Evolutionary conservation across 2,329 filamentous ascomycete genomes (phyloP), one percentile per base, ranked within the genome.

Genomic region (Fusarium mundagurra): DNA sequence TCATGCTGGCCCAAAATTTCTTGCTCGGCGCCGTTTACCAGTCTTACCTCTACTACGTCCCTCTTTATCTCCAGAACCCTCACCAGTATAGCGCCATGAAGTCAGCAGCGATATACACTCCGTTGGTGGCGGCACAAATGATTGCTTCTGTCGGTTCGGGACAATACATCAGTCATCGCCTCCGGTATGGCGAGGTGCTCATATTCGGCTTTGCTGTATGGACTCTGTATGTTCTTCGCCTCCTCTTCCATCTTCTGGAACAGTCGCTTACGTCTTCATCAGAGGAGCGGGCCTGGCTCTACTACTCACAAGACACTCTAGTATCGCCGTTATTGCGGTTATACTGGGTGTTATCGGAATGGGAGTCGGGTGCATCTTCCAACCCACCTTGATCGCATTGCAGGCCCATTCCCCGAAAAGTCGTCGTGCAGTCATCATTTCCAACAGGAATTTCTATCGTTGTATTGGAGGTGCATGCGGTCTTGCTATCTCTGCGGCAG

Each of bases 241-340:
- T 4, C 4, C 6, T 12, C 8, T 5, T 3, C 0, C n/a, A 14
- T 2, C 12, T 4, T 4, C 8, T 9, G 0, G 5, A 9, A 22
- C 3, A 6, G 13, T n/a, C 5, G 0, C 27, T 59, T 3, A 63
- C 27, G 1, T 10, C 1, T 20, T 22, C 1, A 8, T 6, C 6
- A 66, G 63, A 38, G 63, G 63, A 24, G 47, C 63, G 1, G 63
- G 63, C 0, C n/a, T 66, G 0, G 47, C 60, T 14, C 5, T 66
- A 3, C n/a, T 66, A 8, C 9, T 66, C 0, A 64, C 43, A 1
- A 36, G 63, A 13, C n/a, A 64, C 6, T n/a, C 22, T 1, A 62
- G 45, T 6, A 33, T 33, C 1, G 58, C 44, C 2, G 58, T 64
- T 2, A 64, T 66, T 4, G 39, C 17, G 5, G 60, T 65, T 1